Evolutionary conservation across 345 rosid genomes (phyloP), one percentile per base, ranked within the genome.

Genomic region (Salix purpurea): DNA sequence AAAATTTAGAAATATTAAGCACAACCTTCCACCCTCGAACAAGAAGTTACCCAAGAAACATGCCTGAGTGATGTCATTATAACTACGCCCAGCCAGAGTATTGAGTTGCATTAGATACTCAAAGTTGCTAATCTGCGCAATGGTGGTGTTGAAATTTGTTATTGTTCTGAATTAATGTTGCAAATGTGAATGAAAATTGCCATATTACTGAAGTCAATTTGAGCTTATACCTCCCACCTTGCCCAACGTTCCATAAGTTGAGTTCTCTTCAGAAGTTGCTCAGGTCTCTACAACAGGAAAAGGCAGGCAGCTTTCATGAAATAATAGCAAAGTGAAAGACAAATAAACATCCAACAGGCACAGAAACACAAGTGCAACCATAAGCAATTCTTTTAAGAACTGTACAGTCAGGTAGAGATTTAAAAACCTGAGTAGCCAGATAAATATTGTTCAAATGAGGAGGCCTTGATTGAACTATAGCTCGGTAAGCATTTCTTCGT

Each of bases 231-330:
- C 99, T 96, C 99, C 93, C 97, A 90, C 83, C 98, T 92, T 77
- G 97, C 97, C 99, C 99, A 96, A 68, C 94, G 94, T 85, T 96
- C 99, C 98, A 88, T 96, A 67, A 96, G 88, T 75, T 91, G 97
- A 77, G 97, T 92, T 84, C 99, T 91, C 84, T 88, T 91, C 79
- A 96, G 77, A 84, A 96, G 97, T 86, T 93, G 98, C 64, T 96
- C 97, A 73, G 98, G 98, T 82, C 98, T 92, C 99, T 96, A 78
- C 71, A 85, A 71, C n/a, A 77, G 71, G 81, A 75, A 82, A 70
- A 62, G 42, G n/a, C 68, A 30, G 16, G 66, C 40, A 42, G 52
- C 66, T 48, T 52, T 19, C n/a, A 12, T 21, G 26, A 37, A 21
- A 11, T 7, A 68, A 54, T 28, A 46, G n/a, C n/a, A 19, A 60